Evolutionary conservation across 2,329 filamentous ascomycete genomes (phyloP).

Genomic region (Xylaria digitata): DNA sequence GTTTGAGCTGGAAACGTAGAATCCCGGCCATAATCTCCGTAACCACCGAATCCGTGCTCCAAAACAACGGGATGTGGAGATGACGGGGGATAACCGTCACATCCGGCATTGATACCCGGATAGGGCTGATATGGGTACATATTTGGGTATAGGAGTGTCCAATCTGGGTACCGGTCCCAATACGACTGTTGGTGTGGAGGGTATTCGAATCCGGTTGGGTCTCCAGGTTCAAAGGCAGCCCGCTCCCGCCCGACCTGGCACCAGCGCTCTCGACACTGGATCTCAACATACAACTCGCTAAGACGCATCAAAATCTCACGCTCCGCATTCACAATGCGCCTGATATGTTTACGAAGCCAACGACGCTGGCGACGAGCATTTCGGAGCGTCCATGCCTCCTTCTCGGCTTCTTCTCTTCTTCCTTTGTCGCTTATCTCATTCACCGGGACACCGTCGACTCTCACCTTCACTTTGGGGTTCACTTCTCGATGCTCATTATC

Average conservation of each 20-base stretch:
- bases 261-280: slow-evolving; percentile 56
- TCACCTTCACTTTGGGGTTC: slow-evolving; percentile 7
- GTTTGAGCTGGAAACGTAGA: background rate
- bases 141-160: background rate
- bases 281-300: slow-evolving; percentile 62
- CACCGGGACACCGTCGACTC: background rate
- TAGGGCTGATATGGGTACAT: background rate
- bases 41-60: background rate
- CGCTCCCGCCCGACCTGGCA: slow-evolving; percentile 17
- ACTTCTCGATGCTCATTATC: background rate
- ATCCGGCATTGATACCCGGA: background rate
- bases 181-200: background rate
- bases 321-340: slow-evolving; percentile 60
- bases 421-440: background rate
- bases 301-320: slow-evolving; percentile 58
- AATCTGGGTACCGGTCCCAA: background rate
- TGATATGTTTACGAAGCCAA: slow-evolving; percentile 57
- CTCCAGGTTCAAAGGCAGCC: background rate
- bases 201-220: background rate
- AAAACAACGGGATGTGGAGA: background rate
- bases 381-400: slow-evolving; percentile 3
- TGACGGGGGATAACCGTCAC: background rate
- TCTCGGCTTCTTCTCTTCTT: slow-evolving; percentile 1
- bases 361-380: slow-evolving; percentile 54
- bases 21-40: background rate